Conservation (phyloP, 2,329 filamentous ascomycete species). For the Cercospora citrullina region DNA sequence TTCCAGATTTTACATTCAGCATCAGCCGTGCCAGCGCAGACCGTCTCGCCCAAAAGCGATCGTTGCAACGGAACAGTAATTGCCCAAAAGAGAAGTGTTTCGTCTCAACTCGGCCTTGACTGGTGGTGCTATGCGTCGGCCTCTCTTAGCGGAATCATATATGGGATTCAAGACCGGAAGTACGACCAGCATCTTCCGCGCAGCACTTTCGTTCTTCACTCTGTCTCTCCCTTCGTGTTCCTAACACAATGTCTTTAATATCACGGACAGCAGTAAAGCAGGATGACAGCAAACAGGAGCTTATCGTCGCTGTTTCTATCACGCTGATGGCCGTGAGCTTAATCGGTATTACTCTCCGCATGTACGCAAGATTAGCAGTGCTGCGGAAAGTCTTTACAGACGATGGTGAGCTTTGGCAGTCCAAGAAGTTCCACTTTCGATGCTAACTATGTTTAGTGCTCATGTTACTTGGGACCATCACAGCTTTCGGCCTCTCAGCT, state of each 20-base stretch:
- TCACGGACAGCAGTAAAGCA: neutral
- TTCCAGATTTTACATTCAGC: neutral
- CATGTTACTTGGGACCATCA: constrained; percentile 18
- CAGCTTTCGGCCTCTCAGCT: constrained; percentile 18
- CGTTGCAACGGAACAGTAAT: neutral
- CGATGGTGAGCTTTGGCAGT: constrained; percentile 18
- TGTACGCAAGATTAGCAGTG: constrained; percentile 18
- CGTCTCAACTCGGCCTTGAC: neutral
- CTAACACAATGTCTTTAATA: neutral
- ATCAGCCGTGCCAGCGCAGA: neutral
- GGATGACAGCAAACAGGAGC: constrained; percentile 16
- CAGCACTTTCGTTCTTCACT: neutral
- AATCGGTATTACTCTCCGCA: constrained; percentile 17
- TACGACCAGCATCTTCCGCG: too few relatives aligned
- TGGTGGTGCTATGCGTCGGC: neutral
- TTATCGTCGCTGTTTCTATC: constrained; percentile 22
- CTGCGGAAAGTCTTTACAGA: constrained; percentile 22
- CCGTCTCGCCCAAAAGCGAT: neutral
- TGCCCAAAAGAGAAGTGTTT: neutral
- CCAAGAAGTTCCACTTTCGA: neutral
- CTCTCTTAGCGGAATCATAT: neutral
- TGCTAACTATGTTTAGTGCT: constrained; percentile 17
- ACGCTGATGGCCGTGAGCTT: constrained; percentile 16
- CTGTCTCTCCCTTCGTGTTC: neutral
- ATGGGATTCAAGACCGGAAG: neutral